These are phyloP conservation scores for Fusarium sacchari DNA, from an alignment of 2,329 filamentous ascomycete species.

Conservation along the genomic window DNA sequence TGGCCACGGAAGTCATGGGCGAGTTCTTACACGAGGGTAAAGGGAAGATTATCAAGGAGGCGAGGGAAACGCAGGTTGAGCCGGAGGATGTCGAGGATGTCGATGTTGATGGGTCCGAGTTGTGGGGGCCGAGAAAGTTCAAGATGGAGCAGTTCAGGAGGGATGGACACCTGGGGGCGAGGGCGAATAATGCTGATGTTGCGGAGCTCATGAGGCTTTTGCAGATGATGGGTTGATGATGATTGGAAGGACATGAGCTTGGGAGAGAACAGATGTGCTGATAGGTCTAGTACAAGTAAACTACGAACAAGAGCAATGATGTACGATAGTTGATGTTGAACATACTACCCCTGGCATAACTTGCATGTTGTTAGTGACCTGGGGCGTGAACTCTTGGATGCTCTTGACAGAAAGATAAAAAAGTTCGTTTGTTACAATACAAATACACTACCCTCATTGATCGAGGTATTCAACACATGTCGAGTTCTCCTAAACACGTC, in stretches of 20 bases:
- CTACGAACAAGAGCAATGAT: neutral
- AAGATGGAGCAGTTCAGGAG: neutral
- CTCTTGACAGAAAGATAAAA: neutral
- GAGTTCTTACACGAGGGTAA: neutral
- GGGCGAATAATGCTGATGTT: neutral
- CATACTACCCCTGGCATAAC: neutral
- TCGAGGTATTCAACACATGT: neutral
- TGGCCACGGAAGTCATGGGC: neutral
- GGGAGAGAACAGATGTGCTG: neutral
- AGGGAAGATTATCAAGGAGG: neutral
- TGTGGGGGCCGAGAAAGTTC: neutral
- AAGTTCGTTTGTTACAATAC: neutral
- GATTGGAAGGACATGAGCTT: neutral
- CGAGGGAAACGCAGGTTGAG: neutral
- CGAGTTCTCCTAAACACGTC: conserved; percentile 25
- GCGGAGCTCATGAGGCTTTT: neutral
- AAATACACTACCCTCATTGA: neutral
- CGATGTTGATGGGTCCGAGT: neutral
- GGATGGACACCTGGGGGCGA: neutral
- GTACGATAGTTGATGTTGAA: too few species aligned
- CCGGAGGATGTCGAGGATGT: neutral
- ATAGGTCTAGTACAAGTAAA: neutral
- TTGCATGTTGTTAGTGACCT: too few species aligned
- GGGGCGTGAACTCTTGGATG: too few species aligned
- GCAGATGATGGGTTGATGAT: neutral